Evolutionary conservation across 1,284 basidiomycete genomes (phyloP).

Genomic region (Ustilago lituana): DNA sequence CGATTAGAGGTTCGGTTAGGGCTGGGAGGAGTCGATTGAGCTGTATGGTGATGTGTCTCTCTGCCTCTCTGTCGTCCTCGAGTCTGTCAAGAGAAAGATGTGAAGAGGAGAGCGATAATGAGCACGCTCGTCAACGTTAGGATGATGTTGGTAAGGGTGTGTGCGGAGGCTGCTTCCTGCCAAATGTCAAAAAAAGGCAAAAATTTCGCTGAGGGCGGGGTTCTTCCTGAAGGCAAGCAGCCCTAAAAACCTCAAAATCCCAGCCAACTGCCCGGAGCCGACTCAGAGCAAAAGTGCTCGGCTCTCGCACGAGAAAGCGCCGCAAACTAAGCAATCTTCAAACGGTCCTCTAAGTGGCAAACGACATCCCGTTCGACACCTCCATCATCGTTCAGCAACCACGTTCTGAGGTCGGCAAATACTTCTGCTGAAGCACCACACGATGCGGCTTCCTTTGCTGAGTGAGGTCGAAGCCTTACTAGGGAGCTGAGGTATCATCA

Average conservation of each 20-base stretch:
- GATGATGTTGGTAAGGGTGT: background rate
- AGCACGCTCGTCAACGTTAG: background rate
- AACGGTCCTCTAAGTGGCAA: too few species aligned
- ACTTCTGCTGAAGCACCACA: too few species aligned
- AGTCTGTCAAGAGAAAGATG: background rate
- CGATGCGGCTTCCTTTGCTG: too few species aligned
- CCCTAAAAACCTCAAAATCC: background rate
- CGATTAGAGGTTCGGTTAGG: background rate
- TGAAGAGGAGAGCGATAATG: conserved; percentile 16
- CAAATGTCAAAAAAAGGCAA: conserved; percentile 43
- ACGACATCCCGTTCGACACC: too few species aligned
- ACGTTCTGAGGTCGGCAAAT: too few species aligned
- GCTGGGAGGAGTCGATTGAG: too few species aligned
- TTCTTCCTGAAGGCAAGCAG: conserved; percentile 11
- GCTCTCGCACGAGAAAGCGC: conserved; percentile 23
- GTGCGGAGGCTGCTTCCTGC: background rate
- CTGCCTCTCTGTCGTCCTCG: background rate
- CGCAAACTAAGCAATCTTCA: background rate
- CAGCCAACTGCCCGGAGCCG: conserved; percentile 24
- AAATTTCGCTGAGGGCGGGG: conserved; percentile 25
- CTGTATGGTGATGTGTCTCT: too few species aligned
- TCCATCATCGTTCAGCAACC: too few species aligned
- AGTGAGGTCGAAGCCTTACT: too few species aligned
- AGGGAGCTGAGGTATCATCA: background rate
- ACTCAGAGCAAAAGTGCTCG: background rate